Evolutionary conservation across 768 basidiomycete genomes (phyloP).

Genomic region (Punctularia strigosozonata): DNA sequence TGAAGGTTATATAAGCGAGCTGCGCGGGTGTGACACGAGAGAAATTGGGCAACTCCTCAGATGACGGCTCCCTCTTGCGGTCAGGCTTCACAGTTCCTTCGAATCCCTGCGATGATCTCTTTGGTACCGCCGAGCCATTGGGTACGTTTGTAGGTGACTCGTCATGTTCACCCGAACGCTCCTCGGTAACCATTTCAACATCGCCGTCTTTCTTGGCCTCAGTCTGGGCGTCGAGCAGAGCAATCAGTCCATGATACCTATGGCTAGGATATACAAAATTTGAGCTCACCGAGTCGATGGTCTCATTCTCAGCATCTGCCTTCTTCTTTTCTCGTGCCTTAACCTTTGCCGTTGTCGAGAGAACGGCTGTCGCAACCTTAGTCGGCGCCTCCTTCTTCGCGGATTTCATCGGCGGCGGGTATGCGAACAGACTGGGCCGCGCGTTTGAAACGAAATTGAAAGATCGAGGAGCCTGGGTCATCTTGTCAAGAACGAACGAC

Average conservation of each 20-base stretch:
- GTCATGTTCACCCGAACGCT: no score
- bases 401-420: conserved; percentile 76
- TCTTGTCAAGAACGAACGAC: conserved; percentile 3
- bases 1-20: conserved; percentile 75
- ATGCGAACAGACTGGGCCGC: conserved; percentile 84
- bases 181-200: conserved; percentile 68
- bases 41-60: conserved; percentile 74
- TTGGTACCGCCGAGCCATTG: no score
- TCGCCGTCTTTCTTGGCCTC: conserved; percentile 51
- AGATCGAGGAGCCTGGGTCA: conserved; percentile 72
- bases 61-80: conserved; percentile 64
- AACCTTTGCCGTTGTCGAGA: conserved; percentile 96
- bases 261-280: conserved; percentile 2
- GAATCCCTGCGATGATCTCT: no score
- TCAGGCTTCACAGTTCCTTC: conserved; percentile 28
- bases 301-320: conserved; percentile 68
- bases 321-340: conserved; percentile 92
- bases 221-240: conserved; percentile 38
- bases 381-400: conserved; percentile 87
- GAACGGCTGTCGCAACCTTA: conserved; percentile 88
- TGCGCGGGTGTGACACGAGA: conserved; percentile 89
- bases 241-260: conserved; percentile 7
- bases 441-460: conserved; percentile 89
- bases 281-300: conserved; percentile 79
- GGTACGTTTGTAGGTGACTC: no score